These are phyloP conservation scores for Phytopythium sindhum DNA, from an alignment of 352 stramenopile genomes.

Conservation along the genomic window DNA sequence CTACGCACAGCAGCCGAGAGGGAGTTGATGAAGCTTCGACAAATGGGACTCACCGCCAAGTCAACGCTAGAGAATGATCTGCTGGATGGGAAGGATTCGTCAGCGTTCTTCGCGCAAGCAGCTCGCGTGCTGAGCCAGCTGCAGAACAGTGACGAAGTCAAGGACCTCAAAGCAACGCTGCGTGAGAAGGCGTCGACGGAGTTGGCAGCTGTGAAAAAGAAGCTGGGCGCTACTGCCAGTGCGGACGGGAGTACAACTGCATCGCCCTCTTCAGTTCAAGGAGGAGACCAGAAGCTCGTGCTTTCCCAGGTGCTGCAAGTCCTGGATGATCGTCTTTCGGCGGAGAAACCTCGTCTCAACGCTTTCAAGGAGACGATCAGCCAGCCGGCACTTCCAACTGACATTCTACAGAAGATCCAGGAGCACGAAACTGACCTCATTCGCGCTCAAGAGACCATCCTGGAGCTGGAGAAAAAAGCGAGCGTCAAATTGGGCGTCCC, in stretches of 20 bases:
- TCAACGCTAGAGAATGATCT: constrained; percentile 59
- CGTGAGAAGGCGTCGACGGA: constrained; percentile 41
- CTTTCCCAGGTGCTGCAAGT: constrained; percentile 64
- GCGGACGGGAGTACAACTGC: constrained; percentile 8
- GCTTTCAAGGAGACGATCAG: constrained; percentile 35
- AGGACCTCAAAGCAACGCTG: constrained; percentile 43
- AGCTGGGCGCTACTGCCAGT: constrained; percentile 8
- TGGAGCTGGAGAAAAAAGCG: constrained; percentile 52
- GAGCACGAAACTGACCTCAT: constrained; percentile 54
- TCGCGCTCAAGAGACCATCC: constrained; percentile 52
- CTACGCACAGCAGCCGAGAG: constrained; percentile 41
- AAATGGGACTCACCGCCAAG: constrained; percentile 51
- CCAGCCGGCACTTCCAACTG: constrained; percentile 33
- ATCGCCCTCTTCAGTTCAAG: constrained; percentile 6
- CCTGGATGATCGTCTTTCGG: constrained; percentile 46
- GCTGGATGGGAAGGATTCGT: constrained; percentile 58
- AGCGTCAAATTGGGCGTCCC: constrained; percentile 58
- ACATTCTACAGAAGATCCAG: constrained; percentile 52
- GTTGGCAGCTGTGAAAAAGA: constrained; percentile 34
- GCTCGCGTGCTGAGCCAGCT: constrained; percentile 52
- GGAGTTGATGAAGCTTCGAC: constrained; percentile 56
- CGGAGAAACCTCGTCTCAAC: constrained; percentile 39
- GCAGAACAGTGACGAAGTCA: constrained; percentile 57
- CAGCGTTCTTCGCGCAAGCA: constrained; percentile 61
- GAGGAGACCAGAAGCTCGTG: constrained; percentile 43